Evolutionary conservation across 169 alveolate species (phyloP), one percentile per base, ranked within the genome.

Genomic region (Blepharisma undulans): DNA sequence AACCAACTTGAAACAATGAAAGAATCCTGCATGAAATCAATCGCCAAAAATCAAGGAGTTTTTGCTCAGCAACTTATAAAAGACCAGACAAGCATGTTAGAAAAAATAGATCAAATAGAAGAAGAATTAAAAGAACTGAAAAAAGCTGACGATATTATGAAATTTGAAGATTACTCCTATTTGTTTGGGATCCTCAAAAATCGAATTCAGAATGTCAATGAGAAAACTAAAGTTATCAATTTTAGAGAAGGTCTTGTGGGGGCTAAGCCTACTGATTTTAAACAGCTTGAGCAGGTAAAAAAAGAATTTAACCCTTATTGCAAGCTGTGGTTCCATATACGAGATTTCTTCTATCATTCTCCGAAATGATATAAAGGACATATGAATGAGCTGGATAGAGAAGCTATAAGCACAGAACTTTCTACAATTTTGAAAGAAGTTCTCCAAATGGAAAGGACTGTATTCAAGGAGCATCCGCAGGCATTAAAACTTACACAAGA

Each of bases 401-500:
- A 88, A 30, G 87, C 85, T 29, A 76, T 88, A 29, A 85, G 92
- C 21, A 81, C 86, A 36, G 96, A 95, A 71, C 93, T 94, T 0
- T 94, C 92, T 29, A 29, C 84, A 0, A 72, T 89, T n/a, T 82
- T 93, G 1, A 94, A 90, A 79, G 91, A 87, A 25, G 61, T 87
- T 18, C 34, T 34, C 18, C 92, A 92, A 48, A 60, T 76, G 14
- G 60, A 88, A 27, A 27, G 82, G 71, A 89, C 80, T 22, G 59
- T 91, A 6, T 94, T 95, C 16, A 92, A 81, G 61, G 89, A 91
- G 0, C 87, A 92, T 74, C 60, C 87, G 10, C 30, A 93, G 29
- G 93, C 95, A 29, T 32, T 76, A 10, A 93, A 90, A 80, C 94
- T 97, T 5, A 91, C 94, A 4, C 72, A 89, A 3, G 94, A 92